phyloP scores from a whole-genome alignment of 2,329 filamentous ascomycete genomes.

The Trichoderma pleuroti region DNA sequence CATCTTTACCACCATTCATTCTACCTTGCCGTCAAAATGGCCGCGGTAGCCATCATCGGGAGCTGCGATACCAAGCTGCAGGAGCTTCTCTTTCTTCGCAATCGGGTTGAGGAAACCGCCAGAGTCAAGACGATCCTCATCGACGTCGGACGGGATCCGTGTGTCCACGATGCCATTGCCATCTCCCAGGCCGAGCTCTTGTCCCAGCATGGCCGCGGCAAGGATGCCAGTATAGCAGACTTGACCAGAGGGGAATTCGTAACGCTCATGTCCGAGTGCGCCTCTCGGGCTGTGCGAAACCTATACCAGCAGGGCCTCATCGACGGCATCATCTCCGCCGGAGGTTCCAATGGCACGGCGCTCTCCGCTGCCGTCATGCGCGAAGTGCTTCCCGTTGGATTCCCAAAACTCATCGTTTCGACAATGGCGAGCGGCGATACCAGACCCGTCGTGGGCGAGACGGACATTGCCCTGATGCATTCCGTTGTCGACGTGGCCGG shows the following conservation, averaged over 20 bases:
- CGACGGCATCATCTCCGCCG: constrained; percentile 56
- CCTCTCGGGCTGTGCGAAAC: constrained; percentile 39
- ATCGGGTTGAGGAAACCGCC: constrained; percentile 38
- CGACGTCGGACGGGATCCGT: constrained; percentile 47
- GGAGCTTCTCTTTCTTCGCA: constrained; percentile 54
- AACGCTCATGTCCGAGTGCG: constrained; percentile 50
- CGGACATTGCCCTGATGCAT: constrained; percentile 68
- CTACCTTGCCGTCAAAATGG: constrained; percentile 21
- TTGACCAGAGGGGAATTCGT: constrained; percentile 55
- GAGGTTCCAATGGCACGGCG: constrained; percentile 61
- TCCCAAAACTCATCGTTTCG: constrained; percentile 68
- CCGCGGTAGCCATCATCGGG: constrained; percentile 53
- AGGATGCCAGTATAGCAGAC: constrained; percentile 29
- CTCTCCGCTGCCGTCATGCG: constrained; percentile 60
- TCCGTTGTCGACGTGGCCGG: constrained; percentile 69
- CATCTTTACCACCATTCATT: background rate
- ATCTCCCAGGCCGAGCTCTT: constrained; percentile 44
- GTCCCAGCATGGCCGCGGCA: constrained; percentile 28
- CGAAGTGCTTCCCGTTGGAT: constrained; percentile 56
- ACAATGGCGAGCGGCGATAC: constrained; percentile 67
- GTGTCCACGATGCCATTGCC: constrained; percentile 44
- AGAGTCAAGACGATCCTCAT: constrained; percentile 27
- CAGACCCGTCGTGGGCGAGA: constrained; percentile 61
- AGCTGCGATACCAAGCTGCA: constrained; percentile 63
- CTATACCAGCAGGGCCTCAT: constrained; percentile 40